Base-by-base conservation (phyloP, 2,329 filamentous ascomycete species). In the Rachicladosporium sp. region DNA sequence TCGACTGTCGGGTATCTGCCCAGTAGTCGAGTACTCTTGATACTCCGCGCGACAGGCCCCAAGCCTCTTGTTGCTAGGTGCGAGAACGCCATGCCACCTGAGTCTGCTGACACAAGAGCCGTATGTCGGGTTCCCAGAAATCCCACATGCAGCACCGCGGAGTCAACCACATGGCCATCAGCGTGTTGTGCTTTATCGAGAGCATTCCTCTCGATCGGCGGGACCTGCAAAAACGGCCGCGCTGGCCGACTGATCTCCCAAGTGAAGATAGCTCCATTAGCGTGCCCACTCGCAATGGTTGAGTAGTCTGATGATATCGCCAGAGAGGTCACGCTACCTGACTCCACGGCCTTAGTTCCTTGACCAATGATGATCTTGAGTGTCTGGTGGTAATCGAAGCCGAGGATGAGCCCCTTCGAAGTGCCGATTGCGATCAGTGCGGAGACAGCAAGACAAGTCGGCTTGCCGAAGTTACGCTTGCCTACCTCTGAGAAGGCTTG, bases 371-470 rank as follows among this genome's bases (percentile, higher is more conserved):
- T 93, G 52, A 83, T 80, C 63, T 93, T 95, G 42, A 96, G 67
- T 50, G 83, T 91, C 63, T 98, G 91, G 59, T 93, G 86, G 61
- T 95, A 96, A 66, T 98, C 93, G 65, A 98, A 98, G 43, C 96
- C 78, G 56, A 98, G 68, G 42, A 96, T 82, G 60, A 95, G 80
- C 40, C 93, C 91, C 61, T 94, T 96, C 3, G 86, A 84, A 1
- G 93, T 98, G 19, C 91, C 91, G 38, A 98, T 64, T 10, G 88
- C 84, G 51, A 98, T 93, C 6, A 80, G 78, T 2, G 88, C 83
- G 46, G 89, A 88, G 35, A 95, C 82, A 32, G 81, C 80, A 53
- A 96, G 72, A 64, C 87, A 95, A 0, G 89, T 95, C 13, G 89
- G 87, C 31, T 79, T 73, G 21, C 91, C 93, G 67, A 95, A 96